Conservation (phyloP, 176 grass and related monocot genomes). For the Ampelocalamus luodianensis region DNA sequence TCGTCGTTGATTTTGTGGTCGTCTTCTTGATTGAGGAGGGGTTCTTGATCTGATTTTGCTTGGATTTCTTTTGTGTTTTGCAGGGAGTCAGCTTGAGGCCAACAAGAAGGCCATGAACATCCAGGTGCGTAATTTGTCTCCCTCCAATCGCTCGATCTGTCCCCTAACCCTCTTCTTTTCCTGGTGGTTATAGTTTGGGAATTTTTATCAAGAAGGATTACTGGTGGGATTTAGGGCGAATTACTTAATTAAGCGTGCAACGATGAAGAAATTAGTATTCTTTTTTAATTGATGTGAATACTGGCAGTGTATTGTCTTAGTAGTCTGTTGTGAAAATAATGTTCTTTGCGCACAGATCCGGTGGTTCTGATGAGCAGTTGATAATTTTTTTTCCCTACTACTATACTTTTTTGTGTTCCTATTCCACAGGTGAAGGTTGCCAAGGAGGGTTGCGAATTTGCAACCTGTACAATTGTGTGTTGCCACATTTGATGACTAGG, state of each 20-base stretch:
- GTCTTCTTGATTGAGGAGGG: background rate
- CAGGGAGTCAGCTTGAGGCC: constrained; percentile 78
- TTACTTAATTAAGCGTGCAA: background rate
- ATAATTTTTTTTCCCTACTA: background rate
- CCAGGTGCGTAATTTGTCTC: constrained; percentile 48
- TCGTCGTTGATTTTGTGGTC: background rate
- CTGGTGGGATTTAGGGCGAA: background rate
- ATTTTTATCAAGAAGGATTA: background rate
- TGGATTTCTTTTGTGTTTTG: background rate
- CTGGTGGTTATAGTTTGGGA: background rate
- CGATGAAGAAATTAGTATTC: background rate
- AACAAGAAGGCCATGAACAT: constrained; percentile 98
- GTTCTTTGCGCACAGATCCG: constrained; percentile 6
- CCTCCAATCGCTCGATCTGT: background rate
- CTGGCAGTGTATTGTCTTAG: background rate
- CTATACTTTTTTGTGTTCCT: background rate
- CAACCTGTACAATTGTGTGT: background rate
- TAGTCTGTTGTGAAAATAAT: background rate
- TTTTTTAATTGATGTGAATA: background rate
- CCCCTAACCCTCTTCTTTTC: background rate
- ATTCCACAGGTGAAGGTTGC: background rate
- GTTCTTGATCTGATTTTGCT: constrained; percentile 22
- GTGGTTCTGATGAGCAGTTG: background rate
- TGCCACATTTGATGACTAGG: background rate
- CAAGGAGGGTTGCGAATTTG: background rate